Evolutionary conservation across 768 basidiomycete species (phyloP), one percentile per base, ranked within the genome.

Genomic region (Butyriboletus loyo): DNA sequence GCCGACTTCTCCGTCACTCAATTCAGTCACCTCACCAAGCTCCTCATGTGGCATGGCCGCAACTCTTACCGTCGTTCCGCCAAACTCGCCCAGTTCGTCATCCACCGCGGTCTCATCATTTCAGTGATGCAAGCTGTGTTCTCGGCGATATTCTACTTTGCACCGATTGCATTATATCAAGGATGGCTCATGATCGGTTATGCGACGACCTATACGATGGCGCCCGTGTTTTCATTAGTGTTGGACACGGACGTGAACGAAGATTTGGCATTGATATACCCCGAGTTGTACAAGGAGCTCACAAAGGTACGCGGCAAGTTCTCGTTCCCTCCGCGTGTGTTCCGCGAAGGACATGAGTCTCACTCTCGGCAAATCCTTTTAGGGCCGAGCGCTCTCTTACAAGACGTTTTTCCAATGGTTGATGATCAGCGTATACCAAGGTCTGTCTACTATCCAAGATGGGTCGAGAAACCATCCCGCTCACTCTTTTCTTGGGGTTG

Each of bases 331-430:
- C 17, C 11, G 22, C 19, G 13, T 46, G 32, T 36, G 30, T 28
- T 54, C 30, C 36, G 54, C 55, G 8, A 32, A 32, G 10, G 31
- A 13, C 9, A n/a, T 17, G 43, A 32, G 19, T 1, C 38, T 53
- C 3, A 39, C 5, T 4, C 17, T 28, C 27, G n/a, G 3, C n/a
- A 22, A 14, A 2, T 46, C 38, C 11, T 50, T n/a, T 28, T 41
- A 96, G 92, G 96, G 96, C 5, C 91, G 97, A 49, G 86, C 91
- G 4, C 70, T 98, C 46, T 96, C 93, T 14, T 95, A 89, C 76
- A 98, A 97, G 77, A 99, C 97, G 0, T 99, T 99, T 76, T 98
- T 98, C 76, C 82, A 87, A 55, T 99, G 97, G 97, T 72, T 94
- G 55, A 92, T 95, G 85, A 93, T 98, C 66, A 96, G 93, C 65